phyloP scores from a whole-genome alignment of 257 asterid species.

The Hygrophila difformis region DNA sequence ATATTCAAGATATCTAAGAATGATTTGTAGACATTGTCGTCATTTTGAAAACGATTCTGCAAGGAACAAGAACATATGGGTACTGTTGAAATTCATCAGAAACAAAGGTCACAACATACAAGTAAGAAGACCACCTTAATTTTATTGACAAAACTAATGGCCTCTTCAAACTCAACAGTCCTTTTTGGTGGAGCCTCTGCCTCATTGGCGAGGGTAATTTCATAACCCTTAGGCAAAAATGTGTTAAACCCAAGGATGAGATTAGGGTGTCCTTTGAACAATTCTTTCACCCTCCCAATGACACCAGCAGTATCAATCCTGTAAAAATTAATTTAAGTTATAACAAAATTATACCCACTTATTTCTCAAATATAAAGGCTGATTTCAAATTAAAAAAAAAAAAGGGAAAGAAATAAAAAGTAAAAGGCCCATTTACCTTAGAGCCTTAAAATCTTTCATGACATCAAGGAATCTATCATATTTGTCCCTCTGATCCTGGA shows the following conservation, averaged over 20 bases:
- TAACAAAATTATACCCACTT: background rate
- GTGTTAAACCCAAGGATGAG: constrained; percentile 66
- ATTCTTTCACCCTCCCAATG: constrained; percentile 54
- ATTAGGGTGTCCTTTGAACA: constrained; percentile 60
- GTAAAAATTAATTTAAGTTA: constrained; percentile 19
- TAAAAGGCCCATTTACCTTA: constrained; percentile 29
- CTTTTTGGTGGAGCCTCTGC: constrained; percentile 54
- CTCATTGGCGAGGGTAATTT: constrained; percentile 54
- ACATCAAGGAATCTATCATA: constrained; percentile 61
- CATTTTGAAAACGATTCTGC: constrained; percentile 64
- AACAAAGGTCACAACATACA: constrained; percentile 8
- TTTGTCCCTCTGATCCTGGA: constrained; percentile 53
- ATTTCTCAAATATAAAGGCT: background rate
- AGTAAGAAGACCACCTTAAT: constrained; percentile 40
- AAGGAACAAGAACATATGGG: constrained; percentile 9
- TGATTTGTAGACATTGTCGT: constrained; percentile 57
- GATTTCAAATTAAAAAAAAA: background rate
- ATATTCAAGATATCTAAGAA: constrained; percentile 61
- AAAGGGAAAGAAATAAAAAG: too few species aligned
- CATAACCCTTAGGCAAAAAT: constrained; percentile 71
- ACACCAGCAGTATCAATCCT: constrained; percentile 57
- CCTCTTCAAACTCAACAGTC: constrained; percentile 72
- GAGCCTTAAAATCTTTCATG: constrained; percentile 65
- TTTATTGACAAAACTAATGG: constrained; percentile 61
- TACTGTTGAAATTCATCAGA: constrained; percentile 4